Conservation (phyloP, 257 asterid genomes). For the Orobanche coerulescens region DNA sequence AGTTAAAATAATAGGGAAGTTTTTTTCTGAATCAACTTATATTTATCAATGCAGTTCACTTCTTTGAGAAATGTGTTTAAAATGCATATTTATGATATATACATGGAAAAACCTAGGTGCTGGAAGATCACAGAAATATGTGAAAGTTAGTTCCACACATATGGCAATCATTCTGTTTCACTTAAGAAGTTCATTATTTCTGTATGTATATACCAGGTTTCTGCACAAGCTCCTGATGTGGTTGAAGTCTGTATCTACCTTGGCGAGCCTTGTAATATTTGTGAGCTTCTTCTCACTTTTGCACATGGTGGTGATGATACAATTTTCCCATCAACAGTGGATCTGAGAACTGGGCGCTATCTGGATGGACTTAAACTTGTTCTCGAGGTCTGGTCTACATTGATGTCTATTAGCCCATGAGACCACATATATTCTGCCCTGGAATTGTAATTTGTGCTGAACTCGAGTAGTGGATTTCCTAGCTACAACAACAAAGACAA, state of each 20-base stretch:
- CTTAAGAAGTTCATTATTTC: conserved; percentile 16
- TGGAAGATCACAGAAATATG: too few species aligned
- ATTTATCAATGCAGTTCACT: conserved; percentile 1
- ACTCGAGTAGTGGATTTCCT: too few species aligned
- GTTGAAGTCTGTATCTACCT: conserved; percentile 88
- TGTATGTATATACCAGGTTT: conserved; percentile 45
- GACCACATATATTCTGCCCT: too few species aligned
- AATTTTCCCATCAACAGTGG: conserved; percentile 85
- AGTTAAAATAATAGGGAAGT: conserved; percentile 4
- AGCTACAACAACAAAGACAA: too few species aligned
- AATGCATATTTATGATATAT: not conserved
- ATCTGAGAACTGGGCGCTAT: conserved; percentile 83
- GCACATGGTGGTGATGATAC: conserved; percentile 98
- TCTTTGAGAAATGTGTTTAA: conserved; percentile 2
- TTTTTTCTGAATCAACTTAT: not conserved
- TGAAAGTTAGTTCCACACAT: not conserved
- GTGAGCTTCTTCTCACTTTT: conserved; percentile 85
- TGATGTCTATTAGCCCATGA: too few species aligned
- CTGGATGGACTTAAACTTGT: conserved; percentile 89
- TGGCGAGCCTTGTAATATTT: conserved; percentile 91
- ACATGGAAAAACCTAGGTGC: too few species aligned
- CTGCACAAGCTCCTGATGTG: conserved; percentile 88
- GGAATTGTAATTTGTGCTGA: too few species aligned
- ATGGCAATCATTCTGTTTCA: not conserved
- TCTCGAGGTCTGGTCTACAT: conserved; percentile 69